phyloP scores from a whole-genome alignment of 768 basidiomycete species.

The Rossbeevera mucosa region DNA sequence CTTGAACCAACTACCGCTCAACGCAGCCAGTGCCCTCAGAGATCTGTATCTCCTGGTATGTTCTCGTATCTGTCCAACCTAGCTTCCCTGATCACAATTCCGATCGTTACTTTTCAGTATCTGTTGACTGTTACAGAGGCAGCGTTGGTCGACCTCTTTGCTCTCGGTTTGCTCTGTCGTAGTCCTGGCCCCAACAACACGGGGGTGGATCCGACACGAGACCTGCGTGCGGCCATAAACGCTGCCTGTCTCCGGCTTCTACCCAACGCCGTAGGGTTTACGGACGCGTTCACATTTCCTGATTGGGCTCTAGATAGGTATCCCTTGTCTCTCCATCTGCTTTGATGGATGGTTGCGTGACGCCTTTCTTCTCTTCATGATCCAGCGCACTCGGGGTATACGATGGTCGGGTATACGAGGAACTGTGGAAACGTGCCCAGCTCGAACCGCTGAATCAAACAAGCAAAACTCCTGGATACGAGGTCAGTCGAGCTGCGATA shows the following conservation, averaged over 20 bases:
- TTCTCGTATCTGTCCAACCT: constrained; percentile 3
- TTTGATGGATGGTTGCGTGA: background rate
- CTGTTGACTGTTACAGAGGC: constrained; percentile 54
- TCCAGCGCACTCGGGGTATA: constrained; percentile 57
- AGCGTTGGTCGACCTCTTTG: constrained; percentile 55
- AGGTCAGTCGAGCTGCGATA: constrained; percentile 30
- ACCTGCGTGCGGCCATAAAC: constrained; percentile 48
- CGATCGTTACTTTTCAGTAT: constrained; percentile 40
- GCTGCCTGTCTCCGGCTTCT: constrained; percentile 47
- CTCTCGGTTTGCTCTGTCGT: constrained; percentile 43
- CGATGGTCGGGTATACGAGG: constrained; percentile 63
- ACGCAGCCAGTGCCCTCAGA: constrained; percentile 18
- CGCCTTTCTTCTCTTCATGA: background rate
- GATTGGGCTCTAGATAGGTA: constrained; percentile 75
- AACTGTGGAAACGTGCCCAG: constrained; percentile 57
- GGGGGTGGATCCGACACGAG: constrained; percentile 40
- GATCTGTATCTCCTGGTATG: constrained; percentile 26
- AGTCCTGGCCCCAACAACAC: constrained; percentile 2
- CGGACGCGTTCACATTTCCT: constrained; percentile 68
- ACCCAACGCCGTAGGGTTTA: constrained; percentile 62
- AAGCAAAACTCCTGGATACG: constrained; percentile 52
- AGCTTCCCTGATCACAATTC: background rate
- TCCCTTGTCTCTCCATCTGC: background rate
- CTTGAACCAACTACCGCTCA: constrained; percentile 19
- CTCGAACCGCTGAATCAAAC: constrained; percentile 55